Evolutionary conservation across 345 rosid genomes (phyloP), one percentile per base, ranked within the genome.

Genomic region (Viola odorata): DNA sequence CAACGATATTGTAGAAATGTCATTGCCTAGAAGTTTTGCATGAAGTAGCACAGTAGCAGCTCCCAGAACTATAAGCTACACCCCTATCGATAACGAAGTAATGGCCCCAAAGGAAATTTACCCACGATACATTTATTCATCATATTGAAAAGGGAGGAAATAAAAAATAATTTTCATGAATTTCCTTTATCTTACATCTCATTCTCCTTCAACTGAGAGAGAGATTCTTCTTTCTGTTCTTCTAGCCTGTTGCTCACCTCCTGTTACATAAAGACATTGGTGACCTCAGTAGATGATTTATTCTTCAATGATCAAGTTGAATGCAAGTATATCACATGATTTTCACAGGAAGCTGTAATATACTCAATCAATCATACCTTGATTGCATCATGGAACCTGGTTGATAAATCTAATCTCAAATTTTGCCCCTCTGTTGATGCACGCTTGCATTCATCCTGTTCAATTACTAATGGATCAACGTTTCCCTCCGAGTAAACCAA

Each of bases 391-490:
- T 92, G 91, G 68, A 89, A 92, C 79, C 85, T 89, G 71, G 82
- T 41, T n/a, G 98, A 89, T 55, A 92, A 69, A 66, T 92, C 96
- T 61, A 83, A 69, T 80, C 98, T 89, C 76, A 87, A 70, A 73
- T 61, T 85, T 64, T 92, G 98, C 53, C 96, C 94, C 73, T 92
- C 96, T 48, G 83, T 83, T 52, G 96, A 87, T 41, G 84, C 94
- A 41, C 87, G 74, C 77, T 92, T 92, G 82, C 98, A 92, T 73
- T 92, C 98, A 64, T 85, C 98, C 98, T 87, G 83, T 60, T 37
- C 71, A 60, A 69, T 62, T 16, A 69, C 45, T 44, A 62, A 58
- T 8, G 45, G 16, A 55, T 73, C 60, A 73, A 39, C 50, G 37
- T 50, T 64, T 11, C 5, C n/a, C 64, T 45, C 39, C 38, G 37